Evolutionary conservation across 129 eudicot species (phyloP).

Genomic region (Flaveria linearis): DNA sequence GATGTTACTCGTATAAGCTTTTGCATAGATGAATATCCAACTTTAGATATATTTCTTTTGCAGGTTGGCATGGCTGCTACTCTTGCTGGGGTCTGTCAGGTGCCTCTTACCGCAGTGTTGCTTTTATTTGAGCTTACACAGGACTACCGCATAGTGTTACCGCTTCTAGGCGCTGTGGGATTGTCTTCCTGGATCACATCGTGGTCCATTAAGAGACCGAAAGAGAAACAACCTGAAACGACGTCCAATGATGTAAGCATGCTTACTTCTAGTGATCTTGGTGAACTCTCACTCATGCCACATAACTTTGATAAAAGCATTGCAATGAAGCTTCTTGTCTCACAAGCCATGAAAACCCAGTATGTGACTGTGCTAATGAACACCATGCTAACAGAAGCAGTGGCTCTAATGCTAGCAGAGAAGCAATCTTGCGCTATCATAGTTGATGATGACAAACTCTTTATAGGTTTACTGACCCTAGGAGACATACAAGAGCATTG

Average conservation of each 20-base stretch:
- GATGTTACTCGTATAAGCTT: background rate
- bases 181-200: conserved; percentile 89
- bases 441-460: conserved; percentile 51
- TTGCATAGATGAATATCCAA: background rate
- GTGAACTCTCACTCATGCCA: conserved; percentile 18
- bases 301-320: conserved; percentile 43
- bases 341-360: conserved; percentile 81
- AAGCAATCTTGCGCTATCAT: conserved; percentile 80
- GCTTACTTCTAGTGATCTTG: conserved; percentile 25
- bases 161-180: conserved; percentile 93
- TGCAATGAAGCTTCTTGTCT: conserved; percentile 53
- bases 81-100: conserved; percentile 97
- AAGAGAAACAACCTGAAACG: conserved; percentile 32
- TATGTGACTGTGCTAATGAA: conserved; percentile 61
- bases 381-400: conserved; percentile 59
- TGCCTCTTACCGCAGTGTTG: conserved; percentile 85
- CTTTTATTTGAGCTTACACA: conserved; percentile 92
- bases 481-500: conserved; percentile 67
- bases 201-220: conserved; percentile 40
- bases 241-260: conserved; percentile 22
- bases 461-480: conserved; percentile 71
- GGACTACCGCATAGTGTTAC: conserved; percentile 91
- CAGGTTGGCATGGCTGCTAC: conserved; percentile 99
- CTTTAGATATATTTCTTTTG: conserved; percentile 2
- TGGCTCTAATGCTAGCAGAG: conserved; percentile 66